These are phyloP conservation scores for Candolleomyces eurysporus DNA, from an alignment of 768 basidiomycete genomes.

Conservation along the genomic window DNA sequence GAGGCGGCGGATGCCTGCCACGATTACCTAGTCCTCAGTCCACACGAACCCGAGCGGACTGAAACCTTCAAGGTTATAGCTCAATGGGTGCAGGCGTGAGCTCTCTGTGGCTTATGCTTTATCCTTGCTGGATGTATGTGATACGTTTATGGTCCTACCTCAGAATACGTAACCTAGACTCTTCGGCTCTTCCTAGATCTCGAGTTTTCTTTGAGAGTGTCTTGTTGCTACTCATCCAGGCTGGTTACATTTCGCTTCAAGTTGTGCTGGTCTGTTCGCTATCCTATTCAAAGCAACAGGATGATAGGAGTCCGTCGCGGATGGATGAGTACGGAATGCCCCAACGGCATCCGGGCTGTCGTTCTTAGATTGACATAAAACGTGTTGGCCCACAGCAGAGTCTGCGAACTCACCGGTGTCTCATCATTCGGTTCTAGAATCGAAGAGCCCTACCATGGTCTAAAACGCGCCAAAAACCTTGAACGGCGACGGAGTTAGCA, in stretches of 20 bases:
- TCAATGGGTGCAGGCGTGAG: slow-evolving; percentile 37
- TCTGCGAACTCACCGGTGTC: background rate
- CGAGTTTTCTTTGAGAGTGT: too few species aligned
- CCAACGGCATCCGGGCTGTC: background rate
- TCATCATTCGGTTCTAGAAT: background rate
- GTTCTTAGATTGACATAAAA: background rate
- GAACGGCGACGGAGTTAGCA: background rate
- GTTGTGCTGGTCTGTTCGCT: too few species aligned
- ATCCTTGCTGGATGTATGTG: too few species aligned
- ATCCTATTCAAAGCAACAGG: too few species aligned
- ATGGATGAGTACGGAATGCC: background rate
- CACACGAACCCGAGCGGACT: slow-evolving; percentile 54
- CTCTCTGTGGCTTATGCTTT: background rate
- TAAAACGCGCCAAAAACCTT: slow-evolving; percentile 1
- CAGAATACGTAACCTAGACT: too few species aligned
- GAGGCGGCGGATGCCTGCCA: slow-evolving; percentile 54
- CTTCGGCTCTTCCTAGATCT: too few species aligned
- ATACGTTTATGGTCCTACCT: too few species aligned
- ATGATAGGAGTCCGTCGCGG: background rate
- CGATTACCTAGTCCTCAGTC: slow-evolving; percentile 49
- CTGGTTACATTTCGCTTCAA: too few species aligned
- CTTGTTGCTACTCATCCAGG: too few species aligned
- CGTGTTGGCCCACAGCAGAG: background rate
- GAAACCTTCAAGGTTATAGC: slow-evolving; percentile 47
- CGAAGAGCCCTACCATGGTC: background rate